Conservation (phyloP, 345 rosid genomes). For the Schrenkiella parvula region DNA sequence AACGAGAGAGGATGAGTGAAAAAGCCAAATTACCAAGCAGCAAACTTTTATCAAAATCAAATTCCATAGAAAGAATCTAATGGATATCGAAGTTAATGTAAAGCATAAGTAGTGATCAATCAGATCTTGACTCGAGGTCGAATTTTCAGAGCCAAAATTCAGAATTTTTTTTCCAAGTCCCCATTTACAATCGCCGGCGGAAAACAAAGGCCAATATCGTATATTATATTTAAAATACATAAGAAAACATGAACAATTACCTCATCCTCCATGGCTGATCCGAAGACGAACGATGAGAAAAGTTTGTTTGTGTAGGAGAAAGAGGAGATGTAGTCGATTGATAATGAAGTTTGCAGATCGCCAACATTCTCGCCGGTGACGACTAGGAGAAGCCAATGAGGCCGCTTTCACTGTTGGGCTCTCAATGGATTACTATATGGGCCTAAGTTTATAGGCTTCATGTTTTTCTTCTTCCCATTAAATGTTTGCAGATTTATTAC, state of each 20-base stretch:
- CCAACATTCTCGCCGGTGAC: slow-evolving; percentile 19
- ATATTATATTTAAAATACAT: accelerated
- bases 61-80: not conserved
- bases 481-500: too few species aligned
- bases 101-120: not conserved
- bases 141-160: not conserved
- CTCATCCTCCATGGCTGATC: slow-evolving; percentile 35
- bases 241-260: not conserved
- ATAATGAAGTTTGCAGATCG: not conserved
- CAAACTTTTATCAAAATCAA: slow-evolving; percentile 4
- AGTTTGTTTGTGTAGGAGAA: not conserved
- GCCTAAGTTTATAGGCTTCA: not conserved
- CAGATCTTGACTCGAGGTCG: slow-evolving; percentile 15
- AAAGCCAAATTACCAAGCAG: not conserved
- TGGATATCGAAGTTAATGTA: not conserved
- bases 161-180: not conserved
- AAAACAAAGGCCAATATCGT: not conserved
- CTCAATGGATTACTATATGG: not conserved
- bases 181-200: not conserved
- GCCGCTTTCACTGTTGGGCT: slow-evolving; percentile 11
- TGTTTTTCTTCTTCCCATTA: not conserved
- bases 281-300: slow-evolving; percentile 4
- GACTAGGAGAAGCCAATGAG: slow-evolving; percentile 12
- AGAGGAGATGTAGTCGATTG: slow-evolving; percentile 8
- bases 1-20: not conserved